Evolutionary conservation across 179 eudicot genomes (phyloP).

Genomic region (Gypsophila paniculata): DNA sequence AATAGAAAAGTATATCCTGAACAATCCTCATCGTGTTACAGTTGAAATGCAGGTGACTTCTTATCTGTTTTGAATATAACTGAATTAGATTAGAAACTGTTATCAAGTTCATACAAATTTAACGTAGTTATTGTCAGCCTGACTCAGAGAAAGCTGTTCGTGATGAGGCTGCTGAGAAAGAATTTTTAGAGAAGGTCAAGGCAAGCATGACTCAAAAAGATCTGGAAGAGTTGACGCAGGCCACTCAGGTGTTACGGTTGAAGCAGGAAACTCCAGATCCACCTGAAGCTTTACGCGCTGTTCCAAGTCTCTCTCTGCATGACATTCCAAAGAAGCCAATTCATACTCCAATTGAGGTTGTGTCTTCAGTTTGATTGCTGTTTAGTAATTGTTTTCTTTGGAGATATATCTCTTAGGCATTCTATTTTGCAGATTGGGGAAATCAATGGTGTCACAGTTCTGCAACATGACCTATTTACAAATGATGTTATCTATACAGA

Average conservation of each 20-base stretch:
- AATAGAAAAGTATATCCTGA: constrained; percentile 70
- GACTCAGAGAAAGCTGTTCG: constrained; percentile 88
- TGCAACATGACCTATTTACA: constrained; percentile 92
- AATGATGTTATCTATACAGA: constrained; percentile 87
- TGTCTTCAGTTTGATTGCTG: constrained; percentile 12
- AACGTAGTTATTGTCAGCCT: constrained; percentile 50
- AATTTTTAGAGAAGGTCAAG: constrained; percentile 69
- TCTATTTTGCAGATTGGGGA: constrained; percentile 59
- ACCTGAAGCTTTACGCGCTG: constrained; percentile 85
- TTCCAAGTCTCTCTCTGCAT: constrained; percentile 77
- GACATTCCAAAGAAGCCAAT: constrained; percentile 88
- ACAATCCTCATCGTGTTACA: constrained; percentile 81
- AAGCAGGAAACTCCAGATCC: constrained; percentile 98
- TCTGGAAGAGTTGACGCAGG: constrained; percentile 86
- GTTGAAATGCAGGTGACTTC: constrained; percentile 84
- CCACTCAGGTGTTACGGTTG: constrained; percentile 72
- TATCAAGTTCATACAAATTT: constrained; percentile 4
- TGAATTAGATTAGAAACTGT: not conserved
- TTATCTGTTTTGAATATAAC: not conserved
- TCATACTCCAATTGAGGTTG: constrained; percentile 76
- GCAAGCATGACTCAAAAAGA: constrained; percentile 89
- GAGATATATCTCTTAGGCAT: constrained; percentile 20
- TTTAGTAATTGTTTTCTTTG: not conserved
- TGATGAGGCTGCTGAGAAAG: constrained; percentile 80
- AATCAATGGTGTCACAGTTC: constrained; percentile 69